A percentile compares a stretch with the other conserved stretches of the same genome.
phyloP scores from a whole-genome alignment of 306 rosid genomes.

The Vigna radiata region DNA sequence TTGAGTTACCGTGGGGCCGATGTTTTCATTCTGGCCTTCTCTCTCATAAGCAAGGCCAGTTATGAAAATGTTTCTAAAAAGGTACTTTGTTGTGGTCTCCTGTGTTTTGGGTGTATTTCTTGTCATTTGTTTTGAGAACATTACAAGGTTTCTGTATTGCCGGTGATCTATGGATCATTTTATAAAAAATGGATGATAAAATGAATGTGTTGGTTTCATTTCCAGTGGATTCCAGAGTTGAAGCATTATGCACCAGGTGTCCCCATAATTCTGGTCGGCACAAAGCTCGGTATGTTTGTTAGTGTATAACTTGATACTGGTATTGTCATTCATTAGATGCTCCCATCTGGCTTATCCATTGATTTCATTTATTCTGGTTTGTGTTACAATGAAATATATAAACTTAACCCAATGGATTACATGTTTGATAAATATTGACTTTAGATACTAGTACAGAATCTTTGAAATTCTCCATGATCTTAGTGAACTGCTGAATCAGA shows the following conservation, averaged over 20 bases:
- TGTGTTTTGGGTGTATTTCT: slow-evolving; percentile 32
- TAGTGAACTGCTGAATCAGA: slow-evolving; percentile 6
- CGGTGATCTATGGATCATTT: not conserved
- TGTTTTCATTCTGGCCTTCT: slow-evolving; percentile 73
- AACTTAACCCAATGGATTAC: slow-evolving; percentile 24
- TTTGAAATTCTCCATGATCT: slow-evolving; percentile 15
- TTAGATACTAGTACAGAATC: slow-evolving; percentile 3
- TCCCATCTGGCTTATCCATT: not conserved
- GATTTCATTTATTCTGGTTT: not conserved
- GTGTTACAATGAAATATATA: slow-evolving; percentile 23
- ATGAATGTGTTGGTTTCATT: slow-evolving; percentile 38
- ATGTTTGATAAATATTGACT: slow-evolving; percentile 26
- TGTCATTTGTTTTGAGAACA: not conserved
- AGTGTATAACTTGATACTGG: slow-evolving; percentile 33
- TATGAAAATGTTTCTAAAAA: slow-evolving; percentile 77
- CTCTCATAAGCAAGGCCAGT: slow-evolving; percentile 77
- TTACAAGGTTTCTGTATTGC: not conserved
- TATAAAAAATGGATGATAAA: slow-evolving; percentile 19
- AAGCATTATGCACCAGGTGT: slow-evolving; percentile 99
- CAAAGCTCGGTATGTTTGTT: slow-evolving; percentile 82
- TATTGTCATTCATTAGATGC: slow-evolving; percentile 14
- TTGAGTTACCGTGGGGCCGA: slow-evolving; percentile 79
- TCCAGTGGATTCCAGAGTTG: slow-evolving; percentile 99
- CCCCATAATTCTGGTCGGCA: slow-evolving; percentile 95
- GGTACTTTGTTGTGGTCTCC: slow-evolving; percentile 40